Base-by-base conservation (phyloP, 805 yeast genomes). In the Scheffersomyces ergatensis region DNA sequence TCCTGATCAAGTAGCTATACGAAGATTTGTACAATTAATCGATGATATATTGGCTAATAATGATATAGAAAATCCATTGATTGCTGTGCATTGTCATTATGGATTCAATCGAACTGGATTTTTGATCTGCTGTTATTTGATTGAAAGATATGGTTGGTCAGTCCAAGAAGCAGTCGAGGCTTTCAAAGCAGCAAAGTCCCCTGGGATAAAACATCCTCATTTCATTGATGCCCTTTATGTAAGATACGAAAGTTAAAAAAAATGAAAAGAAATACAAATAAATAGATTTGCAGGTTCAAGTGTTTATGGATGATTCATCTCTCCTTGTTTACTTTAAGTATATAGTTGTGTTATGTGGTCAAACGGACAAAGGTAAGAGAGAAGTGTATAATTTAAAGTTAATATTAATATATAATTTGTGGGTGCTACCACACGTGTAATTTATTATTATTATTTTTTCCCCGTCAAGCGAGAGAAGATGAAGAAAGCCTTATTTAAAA, bases 31-130 rank as follows among this genome's bases (percentile, higher is more conserved):
- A 29, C 70, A 63, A 30, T 64, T 82, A 34, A 71, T 81, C 4
- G 80, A 78, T 46, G 65, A 68, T 34, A 70, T 78, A 15, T 51
- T 76, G 20, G 17, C 47, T 2, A 45, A 47, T 6, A 58, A 54
- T 18, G 2, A 36, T 12, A 38, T 24, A 4, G 49, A 48, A 16
- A 40, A 50, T 14, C 77, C 77, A 4, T 60, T 70, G 19, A 63
- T 83, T 5, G 88, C 76, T 0, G 84, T 85, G 6, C 93, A 85
- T 58, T 85, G 93, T 55, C 93, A 85, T 57, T 85, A 85, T 54
- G 93, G 92, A 5, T 86, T 84, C 61, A 85, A 85, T 57, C 65
- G 92, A 42, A 85, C 92, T 0, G 92, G 93, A 2, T 85, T 78
- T 50, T 67, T 85, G 37, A 77, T 85, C 15, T 81, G 87, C 54